Conservation (phyloP, 2,329 filamentous ascomycete genomes). For the Xylaria multiplex region DNA sequence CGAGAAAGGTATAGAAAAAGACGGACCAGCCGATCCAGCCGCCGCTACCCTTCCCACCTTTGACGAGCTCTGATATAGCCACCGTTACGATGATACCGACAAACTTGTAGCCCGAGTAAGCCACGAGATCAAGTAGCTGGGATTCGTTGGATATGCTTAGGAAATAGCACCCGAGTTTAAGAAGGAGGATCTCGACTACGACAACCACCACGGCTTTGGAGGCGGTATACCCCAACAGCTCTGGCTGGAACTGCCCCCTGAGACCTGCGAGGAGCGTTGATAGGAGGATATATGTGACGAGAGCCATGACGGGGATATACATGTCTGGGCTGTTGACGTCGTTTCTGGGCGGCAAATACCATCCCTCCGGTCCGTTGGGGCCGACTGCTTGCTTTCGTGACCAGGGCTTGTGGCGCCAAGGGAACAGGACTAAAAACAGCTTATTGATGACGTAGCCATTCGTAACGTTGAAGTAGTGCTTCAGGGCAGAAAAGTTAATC, state of each 20-base stretch:
- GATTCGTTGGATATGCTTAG: slow-evolving; percentile 93
- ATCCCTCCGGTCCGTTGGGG: slow-evolving; percentile 74
- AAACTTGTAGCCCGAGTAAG: slow-evolving; percentile 98
- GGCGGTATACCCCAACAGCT: slow-evolving; percentile 89
- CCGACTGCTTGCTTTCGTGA: slow-evolving; percentile 85
- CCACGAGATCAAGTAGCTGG: slow-evolving; percentile 91
- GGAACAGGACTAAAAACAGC: slow-evolving; percentile 91
- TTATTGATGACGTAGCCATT: slow-evolving; percentile 97
- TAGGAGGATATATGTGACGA: slow-evolving; percentile 96
- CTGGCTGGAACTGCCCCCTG: slow-evolving; percentile 90
- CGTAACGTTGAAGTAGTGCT: slow-evolving; percentile 99
- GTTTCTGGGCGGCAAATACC: slow-evolving; percentile 91
- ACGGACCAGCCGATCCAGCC: slow-evolving; percentile 89
- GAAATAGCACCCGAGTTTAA: slow-evolving; percentile 94
- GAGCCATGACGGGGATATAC: slow-evolving; percentile 95
- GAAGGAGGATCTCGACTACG: slow-evolving; percentile 84
- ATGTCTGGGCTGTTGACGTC: slow-evolving; percentile 98
- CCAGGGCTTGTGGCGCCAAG: slow-evolving; percentile 98
- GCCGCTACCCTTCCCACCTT: slow-evolving; percentile 81
- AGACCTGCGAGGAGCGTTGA: slow-evolving; percentile 91
- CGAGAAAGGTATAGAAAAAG: slow-evolving; percentile 90
- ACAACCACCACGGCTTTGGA: slow-evolving; percentile 86
- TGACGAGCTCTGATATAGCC: slow-evolving; percentile 79
- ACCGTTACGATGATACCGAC: slow-evolving; percentile 95
- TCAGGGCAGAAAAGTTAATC: slow-evolving; percentile 90